phyloP scores from a whole-genome alignment of 2,329 filamentous ascomycete genomes.

The Rachicladosporium sp. region DNA sequence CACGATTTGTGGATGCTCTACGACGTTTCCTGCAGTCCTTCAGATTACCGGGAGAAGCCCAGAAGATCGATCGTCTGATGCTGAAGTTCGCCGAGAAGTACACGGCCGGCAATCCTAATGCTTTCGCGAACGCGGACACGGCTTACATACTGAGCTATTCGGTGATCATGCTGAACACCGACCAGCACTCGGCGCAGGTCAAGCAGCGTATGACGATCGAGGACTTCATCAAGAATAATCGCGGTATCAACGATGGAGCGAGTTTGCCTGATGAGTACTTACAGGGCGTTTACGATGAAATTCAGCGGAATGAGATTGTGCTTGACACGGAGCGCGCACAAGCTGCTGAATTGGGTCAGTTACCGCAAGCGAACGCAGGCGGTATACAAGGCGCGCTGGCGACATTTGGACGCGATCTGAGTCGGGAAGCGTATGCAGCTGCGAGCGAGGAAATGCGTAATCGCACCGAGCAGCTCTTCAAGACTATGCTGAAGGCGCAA shows the following conservation, averaged over 20 bases:
- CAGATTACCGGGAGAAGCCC: constrained; percentile 84
- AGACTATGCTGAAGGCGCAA: constrained; percentile 82
- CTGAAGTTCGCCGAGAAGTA: constrained; percentile 97
- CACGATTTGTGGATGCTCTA: constrained; percentile 82
- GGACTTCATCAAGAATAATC: constrained; percentile 98
- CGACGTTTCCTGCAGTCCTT: constrained; percentile 90
- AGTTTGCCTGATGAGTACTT: constrained; percentile 91
- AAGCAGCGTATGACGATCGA: constrained; percentile 84
- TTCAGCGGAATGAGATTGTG: constrained; percentile 82
- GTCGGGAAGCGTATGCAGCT: constrained; percentile 84
- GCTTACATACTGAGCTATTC: constrained; percentile 94
- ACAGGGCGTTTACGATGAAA: constrained; percentile 80
- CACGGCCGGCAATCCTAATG: constrained; percentile 86
- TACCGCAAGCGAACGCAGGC: constrained; percentile 39
- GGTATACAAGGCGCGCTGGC: constrained; percentile 53
- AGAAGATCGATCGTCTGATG: constrained; percentile 99
- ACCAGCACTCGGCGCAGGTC: constrained; percentile 84
- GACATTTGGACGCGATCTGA: constrained; percentile 80
- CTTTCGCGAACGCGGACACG: constrained; percentile 95
- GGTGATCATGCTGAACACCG: constrained; percentile 91
- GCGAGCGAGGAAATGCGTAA: constrained; percentile 89
- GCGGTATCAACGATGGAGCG: constrained; percentile 92
- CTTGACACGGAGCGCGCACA: constrained; percentile 83
- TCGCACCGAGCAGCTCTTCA: constrained; percentile 76
- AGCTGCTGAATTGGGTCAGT: constrained; percentile 63